A percentile compares a stretch with the other conserved stretches of the same genome.
phyloP scores from a whole-genome alignment of 208 protist genomes.

The Wallacemonas rigidus region DNA sequence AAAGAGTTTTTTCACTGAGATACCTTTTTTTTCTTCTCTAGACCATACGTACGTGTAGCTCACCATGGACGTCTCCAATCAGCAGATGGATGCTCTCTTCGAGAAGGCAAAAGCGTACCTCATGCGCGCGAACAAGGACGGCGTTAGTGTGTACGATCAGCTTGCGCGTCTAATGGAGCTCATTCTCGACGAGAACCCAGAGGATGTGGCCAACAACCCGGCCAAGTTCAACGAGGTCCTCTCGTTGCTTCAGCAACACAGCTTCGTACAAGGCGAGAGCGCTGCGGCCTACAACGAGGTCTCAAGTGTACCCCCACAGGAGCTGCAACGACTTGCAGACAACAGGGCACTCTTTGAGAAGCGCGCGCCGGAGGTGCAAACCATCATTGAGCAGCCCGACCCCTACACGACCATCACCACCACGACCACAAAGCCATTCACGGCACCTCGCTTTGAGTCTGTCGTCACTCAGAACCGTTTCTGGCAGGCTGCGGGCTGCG shows the following conservation, averaged over 20 bases:
- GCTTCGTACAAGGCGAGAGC: conserved; percentile 78
- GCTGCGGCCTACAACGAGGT: conserved; percentile 70
- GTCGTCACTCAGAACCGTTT: conserved; percentile 77
- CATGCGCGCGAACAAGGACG: conserved; percentile 86
- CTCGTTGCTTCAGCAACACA: conserved; percentile 77
- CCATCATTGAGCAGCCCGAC: conserved; percentile 88
- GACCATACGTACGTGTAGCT: neutral
- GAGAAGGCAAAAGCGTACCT: conserved; percentile 88
- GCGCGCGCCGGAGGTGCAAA: conserved; percentile 75
- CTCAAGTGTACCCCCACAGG: conserved; percentile 54
- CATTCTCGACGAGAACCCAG: conserved; percentile 76
- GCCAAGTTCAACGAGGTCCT: conserved; percentile 77
- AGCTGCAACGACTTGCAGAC: conserved; percentile 66
- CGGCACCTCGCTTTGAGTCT: conserved; percentile 74
- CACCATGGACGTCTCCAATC: conserved; percentile 18
- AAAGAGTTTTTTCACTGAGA: neutral
- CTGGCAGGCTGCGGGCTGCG: conserved; percentile 73
- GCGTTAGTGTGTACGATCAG: conserved; percentile 92
- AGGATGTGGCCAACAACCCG: conserved; percentile 72
- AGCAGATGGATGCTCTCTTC: conserved; percentile 68
- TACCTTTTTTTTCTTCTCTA: neutral
- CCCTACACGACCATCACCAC: conserved; percentile 91
- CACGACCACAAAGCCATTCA: conserved; percentile 79
- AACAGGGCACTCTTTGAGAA: conserved; percentile 81
- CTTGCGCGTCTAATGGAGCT: conserved; percentile 84